A percentile compares a stretch with the other conserved stretches of the same genome.
These are phyloP conservation scores for Pseudohalonectria lignicola DNA, from an alignment of 2,329 filamentous ascomycete species.

Conservation along the genomic window DNA sequence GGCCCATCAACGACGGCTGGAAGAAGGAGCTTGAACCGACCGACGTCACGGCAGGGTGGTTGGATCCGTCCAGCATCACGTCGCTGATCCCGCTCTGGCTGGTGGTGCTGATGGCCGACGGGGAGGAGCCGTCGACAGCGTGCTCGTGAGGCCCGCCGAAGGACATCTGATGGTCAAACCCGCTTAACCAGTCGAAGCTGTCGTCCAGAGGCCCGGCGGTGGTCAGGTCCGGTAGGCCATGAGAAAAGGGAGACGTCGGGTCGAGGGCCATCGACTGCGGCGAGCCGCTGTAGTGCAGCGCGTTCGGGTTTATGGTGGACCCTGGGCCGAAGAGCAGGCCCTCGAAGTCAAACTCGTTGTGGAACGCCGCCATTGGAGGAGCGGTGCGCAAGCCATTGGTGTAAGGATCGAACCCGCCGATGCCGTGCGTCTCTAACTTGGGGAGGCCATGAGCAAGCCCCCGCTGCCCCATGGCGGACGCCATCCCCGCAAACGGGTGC, in stretches of 20 bases:
- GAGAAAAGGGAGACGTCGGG: conserved; percentile 18
- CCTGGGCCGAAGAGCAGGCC: conserved; percentile 57
- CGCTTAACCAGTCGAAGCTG: conserved; percentile 70
- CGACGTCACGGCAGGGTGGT: conserved; percentile 44
- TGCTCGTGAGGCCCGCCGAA: conserved; percentile 59
- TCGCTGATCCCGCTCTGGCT: conserved; percentile 90
- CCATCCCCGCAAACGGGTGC: conserved; percentile 61
- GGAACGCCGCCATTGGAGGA: conserved; percentile 53
- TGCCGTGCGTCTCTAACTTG: conserved; percentile 70
- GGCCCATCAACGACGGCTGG: conserved; percentile 57
- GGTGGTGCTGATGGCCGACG: conserved; percentile 88
- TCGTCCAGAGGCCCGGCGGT: conserved; percentile 57
- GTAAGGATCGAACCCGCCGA: conserved; percentile 50
- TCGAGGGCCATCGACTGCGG: conserved; percentile 56
- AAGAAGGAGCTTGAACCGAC: conserved; percentile 50
- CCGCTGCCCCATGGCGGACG: conserved; percentile 54
- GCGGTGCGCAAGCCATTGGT: conserved; percentile 67
- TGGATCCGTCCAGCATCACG: conserved; percentile 75
- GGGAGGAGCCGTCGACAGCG: conserved; percentile 85
- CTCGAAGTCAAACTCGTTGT: conserved; percentile 59
- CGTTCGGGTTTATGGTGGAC: conserved; percentile 61
- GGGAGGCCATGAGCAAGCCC: conserved; percentile 58
- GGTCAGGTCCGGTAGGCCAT: conserved; percentile 46
- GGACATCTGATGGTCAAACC: conserved; percentile 68
- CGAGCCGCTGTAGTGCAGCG: conserved; percentile 75